A percentile compares a stretch with the other conserved stretches of the same genome.
Evolutionary conservation across 805 yeast genomes (phyloP).

Genomic region (Metschnikowia anglica): DNA sequence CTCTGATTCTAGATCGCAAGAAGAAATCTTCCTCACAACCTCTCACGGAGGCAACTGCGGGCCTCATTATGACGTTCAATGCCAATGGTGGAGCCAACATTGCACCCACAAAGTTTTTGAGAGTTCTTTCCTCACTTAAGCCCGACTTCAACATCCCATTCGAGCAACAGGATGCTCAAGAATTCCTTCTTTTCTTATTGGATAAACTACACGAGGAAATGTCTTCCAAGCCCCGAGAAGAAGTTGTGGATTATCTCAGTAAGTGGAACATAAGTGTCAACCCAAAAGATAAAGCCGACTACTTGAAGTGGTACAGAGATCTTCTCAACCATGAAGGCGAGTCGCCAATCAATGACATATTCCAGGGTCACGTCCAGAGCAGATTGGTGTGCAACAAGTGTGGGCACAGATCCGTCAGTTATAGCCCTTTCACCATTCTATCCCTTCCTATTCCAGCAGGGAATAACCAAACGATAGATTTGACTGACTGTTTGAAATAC

Average conservation of each 20-base stretch:
- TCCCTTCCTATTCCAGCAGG: slow-evolving; percentile 58
- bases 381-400: slow-evolving; percentile 63
- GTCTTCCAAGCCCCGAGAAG: slow-evolving; percentile 25
- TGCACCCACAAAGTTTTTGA: slow-evolving; percentile 63
- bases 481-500: slow-evolving; percentile 63
- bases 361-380: slow-evolving; percentile 74
- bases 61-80: slow-evolving; percentile 57
- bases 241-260: slow-evolving; percentile 24
- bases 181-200: slow-evolving; percentile 62
- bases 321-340: slow-evolving; percentile 55
- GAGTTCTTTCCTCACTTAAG: slow-evolving; percentile 49
- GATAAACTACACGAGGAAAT: slow-evolving; percentile 72
- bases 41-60: slow-evolving; percentile 51
- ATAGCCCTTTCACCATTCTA: slow-evolving; percentile 59
- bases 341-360: slow-evolving; percentile 63
- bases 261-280: slow-evolving; percentile 36
- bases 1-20: slow-evolving; percentile 38
- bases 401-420: slow-evolving; percentile 57
- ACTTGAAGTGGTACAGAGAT: slow-evolving; percentile 59
- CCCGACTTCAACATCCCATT: slow-evolving; percentile 69
- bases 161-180: slow-evolving; percentile 83
- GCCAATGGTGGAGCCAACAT: slow-evolving; percentile 59
- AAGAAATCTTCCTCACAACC: slow-evolving; percentile 3
- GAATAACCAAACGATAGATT: slow-evolving; percentile 29
- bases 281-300: slow-evolving; percentile 45